Evolutionary conservation across 345 rosid genomes (phyloP), one percentile per base, ranked within the genome.

Genomic region (Pseudoturritis turrita): DNA sequence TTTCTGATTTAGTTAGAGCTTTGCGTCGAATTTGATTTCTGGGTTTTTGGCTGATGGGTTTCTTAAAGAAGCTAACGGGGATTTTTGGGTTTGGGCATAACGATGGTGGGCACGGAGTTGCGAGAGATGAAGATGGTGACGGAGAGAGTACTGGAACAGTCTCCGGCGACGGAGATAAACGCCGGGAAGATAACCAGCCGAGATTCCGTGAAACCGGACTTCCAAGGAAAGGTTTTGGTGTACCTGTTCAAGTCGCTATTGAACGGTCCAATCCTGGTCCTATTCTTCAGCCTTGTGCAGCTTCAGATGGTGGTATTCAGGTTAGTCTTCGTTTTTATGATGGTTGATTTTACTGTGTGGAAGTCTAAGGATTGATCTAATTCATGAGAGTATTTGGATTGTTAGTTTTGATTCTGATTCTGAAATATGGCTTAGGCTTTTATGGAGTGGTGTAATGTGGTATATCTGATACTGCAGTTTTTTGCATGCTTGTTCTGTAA

Each of bases 241-340:
- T 95, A 2, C 93, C 97, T 17, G 91, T 91, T 63, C 87, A 91
- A 73, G 88, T 91, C 43, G 57, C 87, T 65, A 86, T 88, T 23
- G 96, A 91, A 46, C 91, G 96, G 46, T 83, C 89, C 17, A 82
- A 77, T 28, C 80, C 60, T 31, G 90, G 83, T 21, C 96, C 96
- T 2, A 52, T 91, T 43, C 74, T 95, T 62, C 75, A 83, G 56
- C 91, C 92, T 29, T 91, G 86, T 65, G 64, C 63, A 17, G 77
- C 96, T 63, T 84, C 85, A 44, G 92, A 89, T 15, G 99, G 99
- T 72, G 99, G 96, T 77, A 83, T 95, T 41, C 99, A 95, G 97
- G 99, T 95, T 43, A 5, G 28, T 51, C 11, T 17, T 37, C 37
- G 0, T 51, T 2, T 36, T 47, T 1, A 53, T 67, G 15, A 18